Conservation (phyloP, 1,284 basidiomycete species). For the Sanguinoderma infundibulare region DNA sequence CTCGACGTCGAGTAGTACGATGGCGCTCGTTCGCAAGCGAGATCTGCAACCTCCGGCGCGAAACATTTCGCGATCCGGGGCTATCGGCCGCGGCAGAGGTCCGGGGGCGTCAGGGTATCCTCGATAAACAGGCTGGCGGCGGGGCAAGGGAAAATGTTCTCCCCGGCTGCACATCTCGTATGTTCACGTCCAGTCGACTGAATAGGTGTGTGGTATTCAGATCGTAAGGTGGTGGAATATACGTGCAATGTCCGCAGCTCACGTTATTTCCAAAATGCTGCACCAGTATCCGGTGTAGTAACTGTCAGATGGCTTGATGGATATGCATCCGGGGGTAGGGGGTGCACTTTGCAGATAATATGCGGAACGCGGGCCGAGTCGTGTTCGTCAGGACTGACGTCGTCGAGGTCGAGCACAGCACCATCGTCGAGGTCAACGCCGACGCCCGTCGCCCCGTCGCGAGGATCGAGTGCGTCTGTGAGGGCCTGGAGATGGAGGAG, state of each 20-base stretch:
- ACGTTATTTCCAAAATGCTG: background rate
- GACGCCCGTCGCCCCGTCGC: background rate
- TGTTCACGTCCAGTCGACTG: background rate
- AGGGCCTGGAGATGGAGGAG: conserved; percentile 4
- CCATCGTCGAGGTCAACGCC: background rate
- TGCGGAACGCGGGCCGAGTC: background rate
- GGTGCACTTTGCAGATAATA: background rate
- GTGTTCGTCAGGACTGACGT: background rate
- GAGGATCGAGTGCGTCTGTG: conserved; percentile 3
- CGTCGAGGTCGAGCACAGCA: background rate
- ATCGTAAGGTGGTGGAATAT: background rate
- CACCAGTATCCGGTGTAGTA: too few relatives aligned
- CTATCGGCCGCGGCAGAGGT: background rate
- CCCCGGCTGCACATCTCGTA: background rate
- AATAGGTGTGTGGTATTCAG: background rate
- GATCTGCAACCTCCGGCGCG: background rate
- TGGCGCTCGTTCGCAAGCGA: background rate
- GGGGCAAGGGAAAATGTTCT: background rate
- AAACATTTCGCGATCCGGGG: background rate
- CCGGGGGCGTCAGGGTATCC: background rate
- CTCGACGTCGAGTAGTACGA: background rate
- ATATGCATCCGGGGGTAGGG: background rate
- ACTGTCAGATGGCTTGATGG: background rate
- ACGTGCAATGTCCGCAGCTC: background rate
- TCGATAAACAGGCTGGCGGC: background rate